Conservation (phyloP, 495 filamentous ascomycete species). For the Aspergillus sclerotiicarbonarius region DNA sequence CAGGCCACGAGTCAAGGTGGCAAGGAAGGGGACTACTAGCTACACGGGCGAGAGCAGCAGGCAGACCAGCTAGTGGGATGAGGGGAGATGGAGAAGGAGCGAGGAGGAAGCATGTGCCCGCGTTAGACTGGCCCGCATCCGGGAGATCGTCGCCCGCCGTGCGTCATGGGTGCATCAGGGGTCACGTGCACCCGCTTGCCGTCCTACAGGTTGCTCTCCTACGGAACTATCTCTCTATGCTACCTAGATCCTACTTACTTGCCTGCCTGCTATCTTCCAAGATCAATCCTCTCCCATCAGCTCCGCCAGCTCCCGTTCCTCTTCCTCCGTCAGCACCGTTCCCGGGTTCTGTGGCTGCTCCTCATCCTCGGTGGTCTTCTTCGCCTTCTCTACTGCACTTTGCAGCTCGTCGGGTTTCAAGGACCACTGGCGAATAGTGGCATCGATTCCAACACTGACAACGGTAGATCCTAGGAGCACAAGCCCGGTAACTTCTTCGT, state of each 20-base stretch:
- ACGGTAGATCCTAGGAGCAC: slow-evolving; percentile 60
- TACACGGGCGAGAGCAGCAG: neutral
- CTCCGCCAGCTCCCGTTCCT: slow-evolving; percentile 83
- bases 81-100: slow-evolving; percentile 9
- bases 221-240: too few species aligned
- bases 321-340: slow-evolving; percentile 68
- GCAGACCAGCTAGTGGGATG: neutral
- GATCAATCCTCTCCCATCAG: slow-evolving; percentile 73
- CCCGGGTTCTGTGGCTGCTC: slow-evolving; percentile 41
- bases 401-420: slow-evolving; percentile 63
- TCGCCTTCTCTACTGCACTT: slow-evolving; percentile 56
- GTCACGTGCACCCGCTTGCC: slow-evolving; percentile 35
- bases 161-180: slow-evolving; percentile 38
- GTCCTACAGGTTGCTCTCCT: too few species aligned
- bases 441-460: slow-evolving; percentile 84
- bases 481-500: slow-evolving; percentile 85
- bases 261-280: too few species aligned
- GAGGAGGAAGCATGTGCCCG: slow-evolving; percentile 9
- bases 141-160: slow-evolving; percentile 35
- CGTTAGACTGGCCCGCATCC: slow-evolving; percentile 21
- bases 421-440: slow-evolving; percentile 79
- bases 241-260: too few species aligned
- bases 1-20: neutral
- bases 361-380: slow-evolving; percentile 50
- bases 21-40: neutral